Conservation (phyloP, 176 grass and related monocot genomes). For the Triticum urartu region DNA sequence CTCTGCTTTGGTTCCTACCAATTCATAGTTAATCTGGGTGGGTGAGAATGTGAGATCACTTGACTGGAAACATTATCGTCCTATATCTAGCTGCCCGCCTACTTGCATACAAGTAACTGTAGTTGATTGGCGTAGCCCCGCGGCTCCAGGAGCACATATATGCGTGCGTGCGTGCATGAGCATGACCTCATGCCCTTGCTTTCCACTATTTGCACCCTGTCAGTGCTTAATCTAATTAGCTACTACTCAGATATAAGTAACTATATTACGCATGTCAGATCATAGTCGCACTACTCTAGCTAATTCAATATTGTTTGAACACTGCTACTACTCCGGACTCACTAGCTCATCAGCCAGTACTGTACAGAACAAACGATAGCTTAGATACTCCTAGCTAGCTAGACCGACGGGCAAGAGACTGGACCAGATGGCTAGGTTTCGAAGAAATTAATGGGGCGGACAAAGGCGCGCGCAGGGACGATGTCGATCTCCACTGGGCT, state of each 20-base stretch:
- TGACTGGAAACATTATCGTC: constrained; percentile 25
- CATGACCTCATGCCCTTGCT: neutral
- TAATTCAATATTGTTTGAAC: constrained; percentile 5
- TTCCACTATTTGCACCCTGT: neutral
- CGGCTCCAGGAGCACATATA: neutral
- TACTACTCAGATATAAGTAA: neutral
- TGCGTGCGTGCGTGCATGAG: neutral
- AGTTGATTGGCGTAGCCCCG: constrained; percentile 11
- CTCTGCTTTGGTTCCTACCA: no score
- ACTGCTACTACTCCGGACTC: neutral
- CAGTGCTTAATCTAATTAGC: neutral
- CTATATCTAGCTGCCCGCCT: neutral
- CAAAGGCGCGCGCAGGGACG: constrained; percentile 3
- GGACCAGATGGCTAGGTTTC: neutral
- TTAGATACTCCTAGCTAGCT: neutral
- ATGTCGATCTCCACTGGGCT: neutral
- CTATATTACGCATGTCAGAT: neutral
- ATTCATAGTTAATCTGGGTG: neutral
- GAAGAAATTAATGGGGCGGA: neutral
- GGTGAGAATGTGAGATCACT: neutral
- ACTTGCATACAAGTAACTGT: neutral
- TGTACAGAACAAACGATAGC: neutral
- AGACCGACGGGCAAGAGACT: neutral
- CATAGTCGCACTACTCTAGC: neutral
- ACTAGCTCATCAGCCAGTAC: neutral